Evolutionary conservation across 2,329 filamentous ascomycete genomes (phyloP).

Genomic region (Myriosclerotinia duriaeana): DNA sequence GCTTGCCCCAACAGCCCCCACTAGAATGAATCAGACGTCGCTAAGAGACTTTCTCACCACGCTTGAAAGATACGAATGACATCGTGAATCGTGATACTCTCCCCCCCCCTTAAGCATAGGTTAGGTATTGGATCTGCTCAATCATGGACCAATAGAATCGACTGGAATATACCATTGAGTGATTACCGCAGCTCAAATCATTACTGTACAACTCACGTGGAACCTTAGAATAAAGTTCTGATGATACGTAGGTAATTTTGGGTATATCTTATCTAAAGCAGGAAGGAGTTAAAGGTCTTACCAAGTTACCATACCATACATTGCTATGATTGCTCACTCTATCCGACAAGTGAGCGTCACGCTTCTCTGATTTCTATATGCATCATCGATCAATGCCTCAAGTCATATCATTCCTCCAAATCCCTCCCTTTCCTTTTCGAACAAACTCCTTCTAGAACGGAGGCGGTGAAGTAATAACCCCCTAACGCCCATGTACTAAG

Average conservation of each 20-base stretch:
- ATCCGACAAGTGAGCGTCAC: constrained; percentile 14
- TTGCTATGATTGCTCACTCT: not conserved
- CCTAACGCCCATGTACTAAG: not conserved
- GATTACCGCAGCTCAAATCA: too few relatives aligned
- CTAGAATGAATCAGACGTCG: not conserved
- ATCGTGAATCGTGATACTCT: not conserved
- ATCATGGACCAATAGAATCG: too few relatives aligned
- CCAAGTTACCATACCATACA: not conserved
- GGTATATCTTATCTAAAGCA: constrained; percentile 2
- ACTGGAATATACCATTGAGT: too few relatives aligned
- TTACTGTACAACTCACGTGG: constrained; percentile 1
- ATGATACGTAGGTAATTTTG: constrained; percentile 1
- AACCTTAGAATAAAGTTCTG: constrained; percentile 1
- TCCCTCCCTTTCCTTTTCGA: not conserved
- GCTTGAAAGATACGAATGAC: too few relatives aligned
- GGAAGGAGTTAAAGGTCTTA: not conserved
- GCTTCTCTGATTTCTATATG: not conserved
- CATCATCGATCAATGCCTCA: constrained; percentile 2
- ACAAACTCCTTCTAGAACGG: constrained; percentile 16
- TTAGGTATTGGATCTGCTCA: too few relatives aligned
- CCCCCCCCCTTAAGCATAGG: too few relatives aligned
- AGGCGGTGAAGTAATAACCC: constrained; percentile 18
- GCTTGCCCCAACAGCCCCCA: not conserved
- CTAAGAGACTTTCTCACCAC: not conserved
- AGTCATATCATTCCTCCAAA: constrained; percentile 8